phyloP scores from a whole-genome alignment of 495 filamentous ascomycete species.

The Aspergillus asperescens region DNA sequence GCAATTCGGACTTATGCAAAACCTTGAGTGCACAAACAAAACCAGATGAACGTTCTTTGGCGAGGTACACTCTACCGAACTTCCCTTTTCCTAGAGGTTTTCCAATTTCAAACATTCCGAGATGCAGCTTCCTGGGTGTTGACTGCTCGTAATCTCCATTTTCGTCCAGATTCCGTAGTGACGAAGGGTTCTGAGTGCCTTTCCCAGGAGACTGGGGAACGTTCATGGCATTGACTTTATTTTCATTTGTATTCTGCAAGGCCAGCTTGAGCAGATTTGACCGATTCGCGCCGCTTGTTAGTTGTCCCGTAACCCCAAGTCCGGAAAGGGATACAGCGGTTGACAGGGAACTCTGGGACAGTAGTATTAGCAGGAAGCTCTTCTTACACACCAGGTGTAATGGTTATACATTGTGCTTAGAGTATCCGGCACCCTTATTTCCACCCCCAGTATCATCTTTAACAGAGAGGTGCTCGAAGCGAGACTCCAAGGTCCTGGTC shows the following conservation, averaged over 20 bases:
- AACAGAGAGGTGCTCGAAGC: constrained; percentile 76
- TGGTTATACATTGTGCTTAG: constrained; percentile 62
- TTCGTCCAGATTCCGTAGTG: constrained; percentile 51
- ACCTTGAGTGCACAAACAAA: constrained; percentile 98
- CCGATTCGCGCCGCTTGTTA: constrained; percentile 55
- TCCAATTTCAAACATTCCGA: constrained; percentile 99
- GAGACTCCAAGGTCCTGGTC: constrained; percentile 63
- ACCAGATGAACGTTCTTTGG: constrained; percentile 78
- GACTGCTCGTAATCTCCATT: constrained; percentile 55
- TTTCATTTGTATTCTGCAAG: constrained; percentile 63
- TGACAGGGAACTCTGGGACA: constrained; percentile 39
- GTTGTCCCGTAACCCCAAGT: constrained; percentile 45
- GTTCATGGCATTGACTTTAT: constrained; percentile 47
- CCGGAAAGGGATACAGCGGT: constrained; percentile 50
- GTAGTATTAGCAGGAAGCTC: constrained; percentile 25
- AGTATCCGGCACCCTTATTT: constrained; percentile 44
- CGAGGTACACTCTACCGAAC: constrained; percentile 93
- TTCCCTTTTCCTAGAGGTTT: constrained; percentile 95
- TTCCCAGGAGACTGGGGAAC: constrained; percentile 29
- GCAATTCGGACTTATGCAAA: constrained; percentile 88
- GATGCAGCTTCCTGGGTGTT: constrained; percentile 71
- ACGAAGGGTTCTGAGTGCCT: constrained; percentile 32
- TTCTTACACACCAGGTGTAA: not conserved
- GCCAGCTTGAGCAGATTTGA: constrained; percentile 76
- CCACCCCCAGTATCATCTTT: constrained; percentile 70